phyloP scores from a whole-genome alignment of 345 rosid species.

The Arabidopsis thaliana region TAIR10.1 NC_003071.7:19477501-19478000 shows the following conservation, averaged over 20 bases:
- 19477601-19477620: not conserved
- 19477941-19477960: not conserved
- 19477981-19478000: not conserved
- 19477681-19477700: too few species aligned
- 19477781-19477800: conserved; percentile 10
- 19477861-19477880: not conserved
- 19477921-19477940: not conserved
- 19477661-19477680: not conserved
- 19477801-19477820: not conserved
- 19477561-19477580: not conserved
- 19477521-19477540: not conserved
- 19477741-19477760: too few species aligned
- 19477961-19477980: not conserved
- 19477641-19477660: not conserved
- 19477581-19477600: not conserved
- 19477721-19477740: not conserved
- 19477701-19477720: not conserved
- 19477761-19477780: not conserved
- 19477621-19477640: not conserved
- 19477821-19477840: conserved; percentile 22
- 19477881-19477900: conserved; percentile 9
- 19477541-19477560: not conserved
- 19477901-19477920: not conserved
- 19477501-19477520: not conserved
- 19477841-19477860: conserved; percentile 30